Conservation (phyloP, 306 rosid genomes). For the Comarum palustre region DNA sequence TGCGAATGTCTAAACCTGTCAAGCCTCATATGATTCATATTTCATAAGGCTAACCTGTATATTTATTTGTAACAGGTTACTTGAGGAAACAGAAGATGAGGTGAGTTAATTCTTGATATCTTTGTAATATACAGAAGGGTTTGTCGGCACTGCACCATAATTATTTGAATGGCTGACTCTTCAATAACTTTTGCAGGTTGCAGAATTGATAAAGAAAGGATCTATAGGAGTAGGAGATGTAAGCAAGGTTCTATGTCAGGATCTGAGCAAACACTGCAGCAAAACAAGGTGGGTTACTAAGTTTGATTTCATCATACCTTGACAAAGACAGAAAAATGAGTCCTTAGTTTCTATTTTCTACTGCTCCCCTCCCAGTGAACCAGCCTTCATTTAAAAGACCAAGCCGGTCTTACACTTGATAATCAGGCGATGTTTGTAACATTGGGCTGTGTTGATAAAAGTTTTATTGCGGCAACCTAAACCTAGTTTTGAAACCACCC, state of each 20-base stretch:
- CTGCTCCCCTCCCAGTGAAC: neutral
- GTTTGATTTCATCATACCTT: slow-evolving; percentile 18
- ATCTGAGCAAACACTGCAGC: slow-evolving; percentile 84
- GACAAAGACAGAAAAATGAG: neutral
- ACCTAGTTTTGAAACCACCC: neutral
- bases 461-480: neutral
- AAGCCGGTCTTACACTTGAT: neutral
- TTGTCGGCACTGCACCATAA: slow-evolving; percentile 16
- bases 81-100: slow-evolving; percentile 92
- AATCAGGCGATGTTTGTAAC: neutral
- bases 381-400: neutral
- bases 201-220: slow-evolving; percentile 77
- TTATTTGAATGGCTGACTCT: slow-evolving; percentile 12
- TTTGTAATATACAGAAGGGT: slow-evolving; percentile 3
- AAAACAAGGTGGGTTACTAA: slow-evolving; percentile 43
- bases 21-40: slow-evolving; percentile 21
- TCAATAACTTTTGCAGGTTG: slow-evolving; percentile 48
- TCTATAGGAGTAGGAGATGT: slow-evolving; percentile 72
- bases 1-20: slow-evolving; percentile 10
- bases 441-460: neutral
- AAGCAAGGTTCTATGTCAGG: slow-evolving; percentile 82
- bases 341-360: neutral
- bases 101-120: slow-evolving; percentile 34
- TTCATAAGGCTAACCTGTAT: slow-evolving; percentile 38
- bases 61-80: slow-evolving; percentile 58